Evolutionary conservation across 116 monocot species (phyloP).

Genomic region (Dioscorea cayenensis): DNA sequence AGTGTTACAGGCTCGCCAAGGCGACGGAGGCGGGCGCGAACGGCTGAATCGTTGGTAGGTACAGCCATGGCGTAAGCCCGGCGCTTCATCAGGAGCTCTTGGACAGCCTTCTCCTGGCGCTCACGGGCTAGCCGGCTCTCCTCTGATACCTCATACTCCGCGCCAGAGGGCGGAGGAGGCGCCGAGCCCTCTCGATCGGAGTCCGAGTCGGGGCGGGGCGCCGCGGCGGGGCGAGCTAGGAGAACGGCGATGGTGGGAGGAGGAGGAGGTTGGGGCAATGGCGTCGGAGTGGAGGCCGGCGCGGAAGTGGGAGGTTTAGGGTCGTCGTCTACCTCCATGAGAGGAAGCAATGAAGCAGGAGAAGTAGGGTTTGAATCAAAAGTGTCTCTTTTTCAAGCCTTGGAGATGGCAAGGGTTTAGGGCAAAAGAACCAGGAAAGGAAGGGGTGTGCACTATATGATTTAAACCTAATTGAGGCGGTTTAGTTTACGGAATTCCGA

Average conservation of each 20-base stretch:
- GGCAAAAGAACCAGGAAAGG: too few species aligned
- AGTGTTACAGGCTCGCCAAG: slow-evolving; percentile 91
- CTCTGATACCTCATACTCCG: slow-evolving; percentile 65
- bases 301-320: too few species aligned
- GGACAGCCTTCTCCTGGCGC: slow-evolving; percentile 80
- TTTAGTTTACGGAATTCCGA: too few species aligned
- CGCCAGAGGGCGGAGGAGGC: slow-evolving; percentile 13
- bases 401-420: too few species aligned
- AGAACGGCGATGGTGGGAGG: slow-evolving; percentile 14
- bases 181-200: slow-evolving; percentile 1
- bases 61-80: slow-evolving; percentile 90
- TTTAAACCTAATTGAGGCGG: too few species aligned
- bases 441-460: too few species aligned
- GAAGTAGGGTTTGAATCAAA: too few species aligned
- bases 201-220: background rate
- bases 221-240: slow-evolving; percentile 5
- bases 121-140: slow-evolving; percentile 75
- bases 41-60: slow-evolving; percentile 89
- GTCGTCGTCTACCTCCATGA: too few species aligned
- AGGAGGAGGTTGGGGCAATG: slow-evolving; percentile 3
- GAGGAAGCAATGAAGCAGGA: too few species aligned
- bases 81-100: slow-evolving; percentile 78
- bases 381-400: too few species aligned
- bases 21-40: slow-evolving; percentile 82
- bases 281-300: background rate